Base-by-base conservation (phyloP, 805 yeast species). In the Jamesozyma rosinii region DNA sequence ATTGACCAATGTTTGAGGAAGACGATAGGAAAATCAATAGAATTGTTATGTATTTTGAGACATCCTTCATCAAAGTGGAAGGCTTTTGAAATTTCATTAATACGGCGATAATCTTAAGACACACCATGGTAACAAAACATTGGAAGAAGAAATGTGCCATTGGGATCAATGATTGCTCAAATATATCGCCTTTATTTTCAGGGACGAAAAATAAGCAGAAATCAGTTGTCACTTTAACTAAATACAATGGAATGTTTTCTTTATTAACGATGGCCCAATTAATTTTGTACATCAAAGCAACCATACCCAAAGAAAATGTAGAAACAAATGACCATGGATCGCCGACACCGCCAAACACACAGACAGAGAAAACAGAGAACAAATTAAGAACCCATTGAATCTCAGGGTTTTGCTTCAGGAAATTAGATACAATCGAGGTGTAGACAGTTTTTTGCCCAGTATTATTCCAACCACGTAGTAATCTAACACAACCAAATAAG, bases 381-480 rank as follows among this genome's bases (percentile, higher is more conserved):
- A 67, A 39, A 17, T 71, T 68, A 9, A 79, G 51, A 2, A 47
- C 31, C 88, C 88, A 79, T 31, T 74, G 63, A 10, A 70, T 18
- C 0, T 46, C 39, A 1, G 64, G 41, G 46, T 65, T 47, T 0
- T 52, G 48, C 8, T 59, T 49, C 2, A 88, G 55, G 34, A 65
- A 65, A 1, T 70, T 57, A 0, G 76, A 67, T 4, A 82, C 51
- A 34, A 77, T 77, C 38, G 68, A 60, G 17, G 71, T 71, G 14
- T 74, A 70, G 35, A 70, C 65, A 57, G 73, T 80, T 50, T 92
- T 92, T 55, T 89, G 97, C 1, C 97, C 97, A 41, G 90, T 78
- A 50, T 81, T 82, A 55, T 82, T 84, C 95, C 96, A 92, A 1
- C 86, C 81, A 44, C 92, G 71, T 19, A 88, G 58, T 0, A 81